These are phyloP conservation scores for Leishmania major DNA, from an alignment of 208 protist species.

Conservation along the genomic window DNA sequence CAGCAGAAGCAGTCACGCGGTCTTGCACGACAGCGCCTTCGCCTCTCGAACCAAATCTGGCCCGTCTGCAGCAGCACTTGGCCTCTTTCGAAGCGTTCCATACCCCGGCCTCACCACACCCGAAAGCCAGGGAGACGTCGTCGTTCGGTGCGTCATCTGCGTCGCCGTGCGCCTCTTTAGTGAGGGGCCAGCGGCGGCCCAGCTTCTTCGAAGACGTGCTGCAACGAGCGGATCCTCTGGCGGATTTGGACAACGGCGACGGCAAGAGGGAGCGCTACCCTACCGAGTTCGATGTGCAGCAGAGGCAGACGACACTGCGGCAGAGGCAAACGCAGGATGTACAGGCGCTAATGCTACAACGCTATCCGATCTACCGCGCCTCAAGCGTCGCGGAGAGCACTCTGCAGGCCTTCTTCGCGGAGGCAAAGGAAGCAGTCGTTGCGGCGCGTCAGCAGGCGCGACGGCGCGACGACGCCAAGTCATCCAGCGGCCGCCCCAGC, in stretches of 20 bases:
- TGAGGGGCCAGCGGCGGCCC: constrained; percentile 5
- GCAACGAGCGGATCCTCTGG: constrained; percentile 13
- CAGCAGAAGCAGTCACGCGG: background rate
- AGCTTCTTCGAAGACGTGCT: constrained; percentile 38
- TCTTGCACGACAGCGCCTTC: background rate
- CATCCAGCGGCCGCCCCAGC: background rate
- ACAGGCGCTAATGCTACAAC: constrained; percentile 5
- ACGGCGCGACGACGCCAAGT: background rate
- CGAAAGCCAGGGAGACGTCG: background rate
- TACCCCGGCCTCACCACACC: background rate
- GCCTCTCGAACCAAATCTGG: background rate
- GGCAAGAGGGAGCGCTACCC: constrained; percentile 10
- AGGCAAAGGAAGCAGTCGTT: constrained; percentile 19
- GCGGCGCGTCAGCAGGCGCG: constrained; percentile 1
- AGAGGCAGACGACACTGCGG: constrained; percentile 9
- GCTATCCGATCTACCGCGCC: constrained; percentile 70
- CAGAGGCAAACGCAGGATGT: constrained; percentile 15
- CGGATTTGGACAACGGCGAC: constrained; percentile 2
- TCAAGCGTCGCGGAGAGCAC: constrained; percentile 79
- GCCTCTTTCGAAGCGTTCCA: constrained; percentile 23
- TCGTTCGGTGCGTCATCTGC: background rate
- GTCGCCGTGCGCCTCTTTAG: constrained; percentile 9
- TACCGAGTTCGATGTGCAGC: constrained; percentile 17
- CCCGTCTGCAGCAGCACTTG: constrained; percentile 9
- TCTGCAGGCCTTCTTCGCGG: constrained; percentile 34